Evolutionary conservation across 2,329 filamentous ascomycete species (phyloP), one percentile per base, ranked within the genome.

Genomic region (Purpureocillium takamizusanense): DNA sequence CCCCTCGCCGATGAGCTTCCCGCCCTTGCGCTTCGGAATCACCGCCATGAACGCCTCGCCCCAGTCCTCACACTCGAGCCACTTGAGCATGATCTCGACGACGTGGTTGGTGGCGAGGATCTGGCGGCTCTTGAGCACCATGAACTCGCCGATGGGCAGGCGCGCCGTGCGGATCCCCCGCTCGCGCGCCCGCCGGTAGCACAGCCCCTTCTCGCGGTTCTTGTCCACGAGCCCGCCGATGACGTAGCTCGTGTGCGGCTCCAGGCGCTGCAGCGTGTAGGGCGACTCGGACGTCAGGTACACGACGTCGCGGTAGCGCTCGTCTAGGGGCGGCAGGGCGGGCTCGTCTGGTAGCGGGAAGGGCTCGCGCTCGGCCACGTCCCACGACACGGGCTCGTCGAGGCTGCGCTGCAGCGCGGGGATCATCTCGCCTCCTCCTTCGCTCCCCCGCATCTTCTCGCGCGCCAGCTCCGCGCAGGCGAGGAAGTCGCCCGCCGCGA

Each of bases 41-140:
- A 94, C 87, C 36, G 77, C 72, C 62, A 89, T 65, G 57, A 98
- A 98, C 0, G 92, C 89, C 54, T 84, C 70, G 2, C 83, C 89
- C 92, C 92, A 98, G 57, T 97, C 84, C 2, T 85, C 86, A 35
- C 77, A 78, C 60, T 95, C 87, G 39, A 98, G 62, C 88, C 89
- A 98, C 47, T 79, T 81, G 33, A 95, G 65, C 86, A 98, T 95
- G 45, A 98, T 97, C 62, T 97, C 90, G 34, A 92, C 77, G 2
- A 98, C 92, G 54, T 98, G 92, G 55, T 97, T 98, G 7, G 90
- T 95, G 4, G 90, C 82, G 41, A 98, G 66, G 4, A 98, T 86
- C 50, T 83, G 78, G 25, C 92, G 78, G 51, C 83, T 89, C 40
- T 81, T 75, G 85, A 98, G 94, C 46, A 87, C 75, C 70, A 98